Base-by-base conservation (phyloP, 2,329 filamentous ascomycete genomes). In the Xenosphaeropsis pyriputrescens region DNA sequence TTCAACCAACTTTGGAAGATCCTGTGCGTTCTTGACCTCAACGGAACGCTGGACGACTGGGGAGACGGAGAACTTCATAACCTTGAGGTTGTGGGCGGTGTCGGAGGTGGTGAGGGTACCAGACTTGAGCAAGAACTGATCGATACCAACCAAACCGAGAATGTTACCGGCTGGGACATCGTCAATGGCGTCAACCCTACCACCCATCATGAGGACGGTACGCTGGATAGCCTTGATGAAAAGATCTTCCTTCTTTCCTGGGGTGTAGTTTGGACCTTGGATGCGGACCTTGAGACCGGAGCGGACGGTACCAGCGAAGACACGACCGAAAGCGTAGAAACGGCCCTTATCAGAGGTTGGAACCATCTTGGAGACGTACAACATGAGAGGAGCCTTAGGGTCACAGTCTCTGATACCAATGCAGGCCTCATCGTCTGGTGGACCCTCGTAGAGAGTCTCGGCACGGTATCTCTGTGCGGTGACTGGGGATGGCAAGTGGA, bases 341-440 rank as follows among this genome's bases (percentile, higher is more conserved):
- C 91, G 89, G 68, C 91, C 91, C 82, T 95, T 96, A 62, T 98
- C 91, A 57, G 86, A 93, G 54, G 91, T 98, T 58, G 91, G 91
- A 60, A 98, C 91, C 91, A 98, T 98, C 85, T 98, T 98, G 66
- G 91, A 98, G 65, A 98, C 88, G 83, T 98, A 98, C 54, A 96
- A 75, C 91, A 98, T 98, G 67, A 98, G 91, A 57, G 89, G 85
- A 64, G 76, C 91, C 74, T 94, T 93, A 67, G 89, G 75, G 65
- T 98, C 85, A 65, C 91, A 96, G 75, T 96, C 86, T 57, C 88
- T 88, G 76, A 98, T 95, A 76, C 79, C 86, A 62, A 94, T 83
- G 70, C 83, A 88, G 55, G 79, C 79, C 65, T 85, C 81, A 57
- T 98, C 91, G 61, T 98, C 91, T 43, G 70, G 58, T 55, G 91